Evolutionary conservation across 1,284 basidiomycete genomes (phyloP).

Genomic region (Puccinia coronata): DNA sequence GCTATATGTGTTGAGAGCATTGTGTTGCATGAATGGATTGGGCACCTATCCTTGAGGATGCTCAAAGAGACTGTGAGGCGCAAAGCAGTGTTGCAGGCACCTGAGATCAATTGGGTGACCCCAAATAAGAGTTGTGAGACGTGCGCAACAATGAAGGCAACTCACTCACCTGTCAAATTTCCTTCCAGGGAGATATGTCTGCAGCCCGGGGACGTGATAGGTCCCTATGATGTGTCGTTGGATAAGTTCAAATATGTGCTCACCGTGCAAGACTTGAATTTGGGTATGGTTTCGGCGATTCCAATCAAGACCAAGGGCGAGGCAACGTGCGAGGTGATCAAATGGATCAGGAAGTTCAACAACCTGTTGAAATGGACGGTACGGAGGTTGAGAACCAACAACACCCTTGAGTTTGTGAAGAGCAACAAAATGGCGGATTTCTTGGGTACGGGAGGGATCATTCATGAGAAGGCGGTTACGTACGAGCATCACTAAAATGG

Average conservation of each 20-base stretch:
- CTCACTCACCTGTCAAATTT: background rate
- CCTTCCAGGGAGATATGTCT: background rate
- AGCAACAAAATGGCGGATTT: background rate
- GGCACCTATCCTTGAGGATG: background rate
- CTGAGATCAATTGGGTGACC: too few species aligned
- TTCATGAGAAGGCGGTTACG: too few species aligned
- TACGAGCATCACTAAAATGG: too few species aligned
- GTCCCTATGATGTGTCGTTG: background rate
- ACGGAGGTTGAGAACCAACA: background rate
- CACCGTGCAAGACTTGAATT: background rate
- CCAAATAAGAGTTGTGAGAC: background rate
- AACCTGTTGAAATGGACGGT: background rate
- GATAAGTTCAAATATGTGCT: background rate
- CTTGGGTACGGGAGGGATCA: background rate
- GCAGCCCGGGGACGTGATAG: background rate
- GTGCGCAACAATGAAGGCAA: background rate
- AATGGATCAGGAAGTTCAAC: background rate
- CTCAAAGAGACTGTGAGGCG: too few species aligned
- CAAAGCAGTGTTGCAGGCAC: too few species aligned
- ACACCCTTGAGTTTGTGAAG: background rate
- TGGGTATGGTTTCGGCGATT: background rate
- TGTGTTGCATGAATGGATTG: background rate
- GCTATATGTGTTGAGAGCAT: background rate
- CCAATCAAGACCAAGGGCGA: background rate
- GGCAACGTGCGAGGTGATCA: background rate